phyloP scores from a whole-genome alignment of 1,284 basidiomycete species.

The Tremellales sp. region DNA sequence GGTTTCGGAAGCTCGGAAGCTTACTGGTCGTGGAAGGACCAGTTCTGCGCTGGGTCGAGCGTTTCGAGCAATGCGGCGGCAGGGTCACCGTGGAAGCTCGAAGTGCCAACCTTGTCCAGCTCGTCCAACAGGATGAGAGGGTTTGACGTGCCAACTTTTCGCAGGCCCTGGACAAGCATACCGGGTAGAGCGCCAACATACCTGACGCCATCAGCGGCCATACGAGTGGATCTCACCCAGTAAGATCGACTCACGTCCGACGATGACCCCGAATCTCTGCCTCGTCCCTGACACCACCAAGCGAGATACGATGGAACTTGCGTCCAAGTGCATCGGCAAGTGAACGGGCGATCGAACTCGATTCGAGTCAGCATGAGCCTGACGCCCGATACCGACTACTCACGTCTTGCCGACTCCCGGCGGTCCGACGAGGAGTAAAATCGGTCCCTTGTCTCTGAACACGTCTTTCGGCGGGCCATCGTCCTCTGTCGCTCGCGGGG shows the following conservation, averaged over 20 bases:
- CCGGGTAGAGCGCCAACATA: conserved; percentile 76
- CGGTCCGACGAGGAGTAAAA: conserved; percentile 68
- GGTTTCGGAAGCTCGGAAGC: not conserved
- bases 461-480: conserved; percentile 32
- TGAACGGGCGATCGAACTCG: conserved; percentile 37
- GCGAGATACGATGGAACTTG: conserved; percentile 68
- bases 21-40: conserved; percentile 89
- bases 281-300: conserved; percentile 91
- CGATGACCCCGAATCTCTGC: conserved; percentile 98
- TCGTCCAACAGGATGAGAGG: conserved; percentile 94
- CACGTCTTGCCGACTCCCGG: conserved; percentile 94
- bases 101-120: conserved; percentile 70
- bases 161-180: conserved; percentile 93
- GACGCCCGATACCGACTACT: conserved; percentile 45
- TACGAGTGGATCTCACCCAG: conserved; percentile 2
- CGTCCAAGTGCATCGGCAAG: conserved; percentile 37
- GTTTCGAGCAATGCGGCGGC: conserved; percentile 91
- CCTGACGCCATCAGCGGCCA: conserved; percentile 6
- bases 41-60: conserved; percentile 97
- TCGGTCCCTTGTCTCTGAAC: conserved; percentile 44
- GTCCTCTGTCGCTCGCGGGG: conserved; percentile 3
- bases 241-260: conserved; percentile 74
- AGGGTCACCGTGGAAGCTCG: conserved; percentile 67
- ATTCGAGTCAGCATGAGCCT: conserved; percentile 2
- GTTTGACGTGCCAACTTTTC: conserved; percentile 92